Evolutionary conservation across 2,329 filamentous ascomycete genomes (phyloP).

Genomic region (Rutstroemia sydowiana): DNA sequence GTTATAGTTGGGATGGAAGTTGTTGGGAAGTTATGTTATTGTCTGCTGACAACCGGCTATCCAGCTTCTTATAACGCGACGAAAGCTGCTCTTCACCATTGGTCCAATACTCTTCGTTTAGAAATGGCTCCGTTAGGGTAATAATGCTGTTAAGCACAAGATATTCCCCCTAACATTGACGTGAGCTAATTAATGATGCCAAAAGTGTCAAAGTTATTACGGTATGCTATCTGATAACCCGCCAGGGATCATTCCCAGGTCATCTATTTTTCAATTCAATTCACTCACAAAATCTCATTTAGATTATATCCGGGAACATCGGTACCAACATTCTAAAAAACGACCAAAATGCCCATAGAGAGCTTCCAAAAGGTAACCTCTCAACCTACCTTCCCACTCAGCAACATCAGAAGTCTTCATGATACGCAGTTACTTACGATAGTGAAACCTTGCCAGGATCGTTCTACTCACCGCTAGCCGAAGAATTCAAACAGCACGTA

Average conservation of each 20-base stretch:
- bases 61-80: constrained; percentile 34
- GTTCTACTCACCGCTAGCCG: constrained; percentile 16
- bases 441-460: constrained; percentile 19
- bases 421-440: too few species aligned
- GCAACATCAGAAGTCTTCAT: too few species aligned
- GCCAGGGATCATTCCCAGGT: too few species aligned
- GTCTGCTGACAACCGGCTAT: neutral
- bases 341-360: constrained; percentile 15
- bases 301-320: constrained; percentile 27
- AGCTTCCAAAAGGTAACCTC: constrained; percentile 18
- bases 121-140: constrained; percentile 17
- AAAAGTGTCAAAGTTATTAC: too few species aligned
- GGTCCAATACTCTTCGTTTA: constrained; percentile 13
- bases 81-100: constrained; percentile 36
- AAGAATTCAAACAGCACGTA: constrained; percentile 20
- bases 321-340: constrained; percentile 26
- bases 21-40: neutral
- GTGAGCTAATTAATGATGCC: too few species aligned
- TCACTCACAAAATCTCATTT: too few species aligned
- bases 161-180: too few species aligned
- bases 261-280: too few species aligned
- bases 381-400: neutral
- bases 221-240: too few species aligned
- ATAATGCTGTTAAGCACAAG: too few species aligned
- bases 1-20: too few species aligned